Conservation (phyloP, 208 protist species). For the Wallacemonas rigidus region DNA sequence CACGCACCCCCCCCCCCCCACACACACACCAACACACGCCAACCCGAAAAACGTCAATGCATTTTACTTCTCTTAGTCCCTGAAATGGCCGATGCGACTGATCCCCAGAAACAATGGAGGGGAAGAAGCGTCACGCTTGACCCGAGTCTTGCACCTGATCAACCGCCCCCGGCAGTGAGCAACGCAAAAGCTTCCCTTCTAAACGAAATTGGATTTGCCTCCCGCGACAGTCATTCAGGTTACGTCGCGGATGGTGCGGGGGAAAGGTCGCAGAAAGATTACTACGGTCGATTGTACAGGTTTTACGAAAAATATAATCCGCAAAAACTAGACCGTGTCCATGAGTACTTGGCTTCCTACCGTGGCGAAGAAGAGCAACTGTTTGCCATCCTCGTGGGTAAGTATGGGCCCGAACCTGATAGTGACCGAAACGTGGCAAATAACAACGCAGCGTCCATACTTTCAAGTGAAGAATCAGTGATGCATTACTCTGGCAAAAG, state of each 20-base stretch:
- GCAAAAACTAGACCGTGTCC: slow-evolving; percentile 54
- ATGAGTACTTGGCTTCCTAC: slow-evolving; percentile 51
- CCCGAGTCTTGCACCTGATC: not conserved
- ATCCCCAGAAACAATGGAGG: slow-evolving; percentile 4
- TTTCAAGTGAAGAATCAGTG: slow-evolving; percentile 53
- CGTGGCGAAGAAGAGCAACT: slow-evolving; percentile 67
- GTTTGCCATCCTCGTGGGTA: slow-evolving; percentile 69
- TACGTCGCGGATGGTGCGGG: slow-evolving; percentile 30
- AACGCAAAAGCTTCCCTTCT: slow-evolving; percentile 21
- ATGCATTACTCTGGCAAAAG: slow-evolving; percentile 63
- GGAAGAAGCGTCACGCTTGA: slow-evolving; percentile 16
- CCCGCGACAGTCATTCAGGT: slow-evolving; percentile 53
- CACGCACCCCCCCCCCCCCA: not conserved
- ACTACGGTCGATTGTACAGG: slow-evolving; percentile 49
- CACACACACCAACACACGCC: not conserved
- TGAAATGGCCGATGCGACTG: not conserved
- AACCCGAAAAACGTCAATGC: not conserved
- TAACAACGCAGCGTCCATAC: slow-evolving; percentile 25
- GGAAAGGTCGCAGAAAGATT: slow-evolving; percentile 33
- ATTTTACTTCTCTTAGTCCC: not conserved
- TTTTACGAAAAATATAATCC: slow-evolving; percentile 85
- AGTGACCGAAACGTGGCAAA: slow-evolving; percentile 14
- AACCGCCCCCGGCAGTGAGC: not conserved
- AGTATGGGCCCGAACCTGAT: slow-evolving; percentile 71
- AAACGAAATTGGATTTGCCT: slow-evolving; percentile 50